Evolutionary conservation across 1,139 yeast genomes (phyloP).

Genomic region (Lodderomyces margitis): DNA sequence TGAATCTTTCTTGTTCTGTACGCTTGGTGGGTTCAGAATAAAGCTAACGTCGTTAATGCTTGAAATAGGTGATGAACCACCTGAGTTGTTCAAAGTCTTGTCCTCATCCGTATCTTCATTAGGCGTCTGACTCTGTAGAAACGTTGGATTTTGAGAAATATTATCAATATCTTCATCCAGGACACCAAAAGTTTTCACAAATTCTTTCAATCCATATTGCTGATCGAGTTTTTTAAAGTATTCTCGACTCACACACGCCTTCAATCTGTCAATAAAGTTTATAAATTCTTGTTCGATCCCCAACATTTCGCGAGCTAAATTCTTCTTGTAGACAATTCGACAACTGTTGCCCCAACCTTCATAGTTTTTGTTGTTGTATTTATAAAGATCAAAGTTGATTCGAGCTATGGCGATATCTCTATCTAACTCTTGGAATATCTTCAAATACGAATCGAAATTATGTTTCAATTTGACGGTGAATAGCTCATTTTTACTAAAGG

Average conservation of each 20-base stretch:
- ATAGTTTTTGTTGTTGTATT: constrained; percentile 6
- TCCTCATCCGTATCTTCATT: background rate
- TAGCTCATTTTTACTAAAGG: background rate
- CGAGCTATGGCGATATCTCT: constrained; percentile 5
- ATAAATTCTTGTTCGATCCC: constrained; percentile 10
- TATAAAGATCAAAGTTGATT: constrained; percentile 10
- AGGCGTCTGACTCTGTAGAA: constrained; percentile 6
- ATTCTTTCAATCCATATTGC: background rate
- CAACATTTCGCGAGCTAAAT: constrained; percentile 5
- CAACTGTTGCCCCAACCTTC: constrained; percentile 6
- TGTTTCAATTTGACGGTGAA: background rate
- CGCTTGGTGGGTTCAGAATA: background rate
- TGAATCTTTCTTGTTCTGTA: background rate
- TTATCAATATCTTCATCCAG: constrained; percentile 3
- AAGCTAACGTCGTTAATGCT: background rate
- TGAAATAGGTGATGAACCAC: background rate
- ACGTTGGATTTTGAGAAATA: constrained; percentile 3
- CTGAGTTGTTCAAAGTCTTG: background rate
- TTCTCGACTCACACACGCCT: background rate
- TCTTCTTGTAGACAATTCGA: constrained; percentile 5
- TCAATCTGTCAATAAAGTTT: constrained; percentile 8
- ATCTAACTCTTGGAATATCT: background rate
- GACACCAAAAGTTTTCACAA: background rate
- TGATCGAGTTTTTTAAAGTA: background rate
- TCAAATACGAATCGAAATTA: background rate